phyloP scores from a whole-genome alignment of 805 yeast genomes.

The Monosporozyma unispora region DNA sequence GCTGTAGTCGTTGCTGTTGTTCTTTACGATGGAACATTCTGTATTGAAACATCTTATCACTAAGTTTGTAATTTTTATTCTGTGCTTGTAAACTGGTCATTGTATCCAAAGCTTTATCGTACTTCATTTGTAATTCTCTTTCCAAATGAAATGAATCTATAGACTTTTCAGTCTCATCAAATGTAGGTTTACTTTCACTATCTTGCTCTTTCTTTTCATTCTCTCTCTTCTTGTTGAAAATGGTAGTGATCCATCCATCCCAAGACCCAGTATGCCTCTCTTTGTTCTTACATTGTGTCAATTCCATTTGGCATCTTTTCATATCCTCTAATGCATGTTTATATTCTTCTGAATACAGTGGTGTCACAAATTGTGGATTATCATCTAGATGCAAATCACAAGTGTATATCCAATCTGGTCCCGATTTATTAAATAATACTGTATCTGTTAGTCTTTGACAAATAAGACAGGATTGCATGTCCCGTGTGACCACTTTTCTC shows the following conservation, averaged over 20 bases:
- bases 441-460: conserved; percentile 23
- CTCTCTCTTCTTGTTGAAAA: conserved; percentile 14
- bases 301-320: conserved; percentile 12
- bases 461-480: conserved; percentile 23
- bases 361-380: conserved; percentile 26
- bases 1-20: conserved; percentile 7
- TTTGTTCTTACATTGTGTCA: conserved; percentile 6
- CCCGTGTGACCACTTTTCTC: conserved; percentile 24
- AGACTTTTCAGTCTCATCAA: background rate
- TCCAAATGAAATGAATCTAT: conserved; percentile 1
- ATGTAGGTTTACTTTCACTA: background rate
- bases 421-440: conserved; percentile 21
- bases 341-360: conserved; percentile 21
- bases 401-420: conserved; percentile 28
- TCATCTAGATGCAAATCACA: conserved; percentile 30
- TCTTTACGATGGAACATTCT: conserved; percentile 14
- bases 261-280: conserved; percentile 15
- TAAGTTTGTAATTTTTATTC: conserved; percentile 15
- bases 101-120: conserved; percentile 13
- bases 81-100: conserved; percentile 14
- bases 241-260: conserved; percentile 28
- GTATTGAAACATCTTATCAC: conserved; percentile 17
- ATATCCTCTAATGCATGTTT: conserved; percentile 10
- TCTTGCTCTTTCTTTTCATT: background rate
- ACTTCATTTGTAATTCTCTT: conserved; percentile 10